Evolutionary conservation across 805 yeast genomes (phyloP), one percentile per base, ranked within the genome.

Genomic region (Starmera amethionina): DNA sequence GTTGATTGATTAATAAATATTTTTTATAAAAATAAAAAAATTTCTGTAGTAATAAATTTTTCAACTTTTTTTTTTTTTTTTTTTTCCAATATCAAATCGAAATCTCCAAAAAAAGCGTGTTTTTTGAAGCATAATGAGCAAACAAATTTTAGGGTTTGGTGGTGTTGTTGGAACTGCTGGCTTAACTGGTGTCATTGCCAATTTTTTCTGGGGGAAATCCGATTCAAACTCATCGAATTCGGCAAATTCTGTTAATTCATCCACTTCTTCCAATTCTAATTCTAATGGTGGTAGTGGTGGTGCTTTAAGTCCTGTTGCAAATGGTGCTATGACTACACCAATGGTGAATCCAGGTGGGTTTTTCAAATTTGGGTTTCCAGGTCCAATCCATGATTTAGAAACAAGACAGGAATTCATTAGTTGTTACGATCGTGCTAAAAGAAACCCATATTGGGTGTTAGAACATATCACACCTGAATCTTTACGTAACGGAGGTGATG

Each of bases 341-440:
- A 40, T 51, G 4, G 75, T 86, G 4, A 70, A 76, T 43, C 98
- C 97, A 0, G 72, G 75, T 18, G 95, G 68, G 7, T 88, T 83
- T 63, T 89, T 88, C 67, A 79, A 80, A 51, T 89, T 84, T 56
- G 98, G 98, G 4, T 87, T 85, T 54, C 98, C 97, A 0, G 96
- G 96, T 2, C 97, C 97, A 0, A 72, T 84, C 29, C 94, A 87
- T 59, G 98, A 93, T 56, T 61, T 90, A 43, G 76, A 77, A 42
- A 74, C 67, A 10, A 70, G 86, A 45, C 67, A 70, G 42, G 96
- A 88, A 62, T 93, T 82, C 58, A 74, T 90, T 15, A 77, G 93
- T 40, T 85, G 93, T 50, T 93, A 79, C 60, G 90, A 93, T 56
- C 73, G 98, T 48, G 73, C 79, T 46, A 82, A 79, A 30, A 72